phyloP scores from a whole-genome alignment of 1,284 basidiomycete genomes.

The Sutorius eximius region DNA sequence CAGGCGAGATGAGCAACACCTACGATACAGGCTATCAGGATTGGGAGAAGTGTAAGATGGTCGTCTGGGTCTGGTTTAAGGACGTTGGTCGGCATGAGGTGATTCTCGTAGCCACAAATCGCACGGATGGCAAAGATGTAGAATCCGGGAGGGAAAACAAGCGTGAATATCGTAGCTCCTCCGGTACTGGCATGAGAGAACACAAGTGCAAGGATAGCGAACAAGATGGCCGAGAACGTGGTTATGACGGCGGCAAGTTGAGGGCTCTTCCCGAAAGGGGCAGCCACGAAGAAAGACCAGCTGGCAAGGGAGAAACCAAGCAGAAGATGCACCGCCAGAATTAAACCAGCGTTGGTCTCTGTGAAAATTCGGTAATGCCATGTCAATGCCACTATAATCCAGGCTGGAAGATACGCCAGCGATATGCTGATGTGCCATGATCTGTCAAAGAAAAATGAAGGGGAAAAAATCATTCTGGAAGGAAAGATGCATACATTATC shows the following conservation, averaged over 20 bases:
- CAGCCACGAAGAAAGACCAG: conserved; percentile 69
- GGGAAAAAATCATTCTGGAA: background rate
- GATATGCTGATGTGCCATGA: conserved; percentile 67
- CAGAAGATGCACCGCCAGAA: conserved; percentile 66
- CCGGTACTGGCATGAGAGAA: conserved; percentile 46
- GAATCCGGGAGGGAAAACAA: conserved; percentile 75
- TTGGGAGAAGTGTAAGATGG: conserved; percentile 53
- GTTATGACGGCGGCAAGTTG: conserved; percentile 70
- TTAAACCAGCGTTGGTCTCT: conserved; percentile 56
- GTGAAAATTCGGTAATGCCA: conserved; percentile 70
- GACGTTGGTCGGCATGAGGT: conserved; percentile 51
- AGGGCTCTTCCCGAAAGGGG: conserved; percentile 70
- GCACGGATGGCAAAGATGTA: conserved; percentile 72
- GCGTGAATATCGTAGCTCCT: conserved; percentile 58
- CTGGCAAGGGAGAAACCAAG: conserved; percentile 66
- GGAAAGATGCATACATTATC: conserved; percentile 45
- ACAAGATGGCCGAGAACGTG: conserved; percentile 63
- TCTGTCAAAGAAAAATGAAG: conserved; percentile 35
- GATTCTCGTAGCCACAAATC: conserved; percentile 66
- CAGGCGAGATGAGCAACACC: conserved; percentile 24
- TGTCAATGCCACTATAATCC: conserved; percentile 60
- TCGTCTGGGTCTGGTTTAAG: conserved; percentile 60
- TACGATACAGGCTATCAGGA: conserved; percentile 65
- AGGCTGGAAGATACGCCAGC: conserved; percentile 60
- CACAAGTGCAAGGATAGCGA: conserved; percentile 69